Conservation (phyloP, 192 early-diverging fungal species). For the Piromyces sp. region DNA sequence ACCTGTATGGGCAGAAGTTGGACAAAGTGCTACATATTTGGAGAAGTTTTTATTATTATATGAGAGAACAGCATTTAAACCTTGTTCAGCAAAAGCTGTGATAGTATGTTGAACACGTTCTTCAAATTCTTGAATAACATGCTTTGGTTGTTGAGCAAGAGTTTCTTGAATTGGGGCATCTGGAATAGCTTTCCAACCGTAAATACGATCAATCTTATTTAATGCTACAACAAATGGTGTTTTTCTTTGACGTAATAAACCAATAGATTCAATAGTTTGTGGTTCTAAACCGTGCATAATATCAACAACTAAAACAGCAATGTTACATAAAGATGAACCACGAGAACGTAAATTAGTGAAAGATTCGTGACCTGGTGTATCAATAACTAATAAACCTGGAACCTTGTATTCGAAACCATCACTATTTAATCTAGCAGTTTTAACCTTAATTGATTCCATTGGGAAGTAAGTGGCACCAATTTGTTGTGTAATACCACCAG, state of each 20-base stretch:
- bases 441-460: constrained; percentile 76
- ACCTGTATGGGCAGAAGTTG: constrained; percentile 93
- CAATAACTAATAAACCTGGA: constrained; percentile 87
- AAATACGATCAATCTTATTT: constrained; percentile 97
- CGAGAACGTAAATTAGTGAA: constrained; percentile 91
- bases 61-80: constrained; percentile 79
- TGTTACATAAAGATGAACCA: constrained; percentile 95
- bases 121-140: constrained; percentile 71
- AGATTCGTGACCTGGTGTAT: constrained; percentile 98
- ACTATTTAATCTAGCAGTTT: constrained; percentile 60
- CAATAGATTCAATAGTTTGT: constrained; percentile 90
- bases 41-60: constrained; percentile 91
- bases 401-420: constrained; percentile 57
- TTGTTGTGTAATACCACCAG: constrained; percentile 99
- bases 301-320: constrained; percentile 96
- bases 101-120: constrained; percentile 59
- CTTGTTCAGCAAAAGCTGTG: constrained; percentile 85
- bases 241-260: constrained; percentile 75
- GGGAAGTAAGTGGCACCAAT: constrained; percentile 99
- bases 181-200: constrained; percentile 72
- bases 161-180: constrained; percentile 67
- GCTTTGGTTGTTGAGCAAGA: constrained; percentile 48
- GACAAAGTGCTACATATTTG: constrained; percentile 87
- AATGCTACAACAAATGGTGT: constrained; percentile 96
- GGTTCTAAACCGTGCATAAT: constrained; percentile 98